Evolutionary conservation across 2,329 filamentous ascomycete species (phyloP).

Genomic region (Pseudogymnoascus sp.): DNA sequence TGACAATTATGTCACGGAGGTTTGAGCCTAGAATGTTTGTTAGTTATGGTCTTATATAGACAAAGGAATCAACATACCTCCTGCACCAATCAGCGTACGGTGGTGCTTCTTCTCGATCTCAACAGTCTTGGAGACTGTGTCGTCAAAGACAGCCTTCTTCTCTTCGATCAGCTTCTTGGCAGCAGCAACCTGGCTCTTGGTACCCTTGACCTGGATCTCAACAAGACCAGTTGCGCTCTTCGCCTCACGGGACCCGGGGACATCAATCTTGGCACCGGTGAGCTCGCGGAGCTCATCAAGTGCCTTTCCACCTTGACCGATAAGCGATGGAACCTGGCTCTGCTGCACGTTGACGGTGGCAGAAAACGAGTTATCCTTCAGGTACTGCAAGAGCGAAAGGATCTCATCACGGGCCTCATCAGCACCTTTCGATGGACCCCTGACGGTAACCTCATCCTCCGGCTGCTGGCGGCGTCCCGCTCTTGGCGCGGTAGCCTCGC

Average conservation of each 20-base stretch:
- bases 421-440: slow-evolving; percentile 86
- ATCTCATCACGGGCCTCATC: slow-evolving; percentile 90
- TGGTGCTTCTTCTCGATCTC: slow-evolving; percentile 95
- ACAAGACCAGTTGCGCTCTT: slow-evolving; percentile 60
- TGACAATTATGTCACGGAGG: slow-evolving; percentile 76
- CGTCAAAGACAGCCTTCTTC: slow-evolving; percentile 79
- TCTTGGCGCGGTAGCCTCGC: slow-evolving; percentile 53
- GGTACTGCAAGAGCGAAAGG: slow-evolving; percentile 78
- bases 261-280: slow-evolving; percentile 84
- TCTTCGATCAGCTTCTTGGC: slow-evolving; percentile 87
- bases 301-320: slow-evolving; percentile 81
- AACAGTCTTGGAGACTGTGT: slow-evolving; percentile 76
- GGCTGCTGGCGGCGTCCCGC: slow-evolving; percentile 65
- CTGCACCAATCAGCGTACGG: slow-evolving; percentile 77
- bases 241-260: slow-evolving; percentile 72
- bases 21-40: slow-evolving; percentile 58
- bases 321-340: slow-evolving; percentile 87
- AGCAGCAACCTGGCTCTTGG: slow-evolving; percentile 80
- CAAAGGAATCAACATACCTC: slow-evolving; percentile 53
- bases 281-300: slow-evolving; percentile 82
- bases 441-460: slow-evolving; percentile 81
- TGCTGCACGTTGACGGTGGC: slow-evolving; percentile 79
- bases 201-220: slow-evolving; percentile 87
- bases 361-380: slow-evolving; percentile 77
- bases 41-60: slow-evolving; percentile 27